Evolutionary conservation across 2,329 filamentous ascomycete species (phyloP), one percentile per base, ranked within the genome.

Genomic region (Ophiobolus disseminans): DNA sequence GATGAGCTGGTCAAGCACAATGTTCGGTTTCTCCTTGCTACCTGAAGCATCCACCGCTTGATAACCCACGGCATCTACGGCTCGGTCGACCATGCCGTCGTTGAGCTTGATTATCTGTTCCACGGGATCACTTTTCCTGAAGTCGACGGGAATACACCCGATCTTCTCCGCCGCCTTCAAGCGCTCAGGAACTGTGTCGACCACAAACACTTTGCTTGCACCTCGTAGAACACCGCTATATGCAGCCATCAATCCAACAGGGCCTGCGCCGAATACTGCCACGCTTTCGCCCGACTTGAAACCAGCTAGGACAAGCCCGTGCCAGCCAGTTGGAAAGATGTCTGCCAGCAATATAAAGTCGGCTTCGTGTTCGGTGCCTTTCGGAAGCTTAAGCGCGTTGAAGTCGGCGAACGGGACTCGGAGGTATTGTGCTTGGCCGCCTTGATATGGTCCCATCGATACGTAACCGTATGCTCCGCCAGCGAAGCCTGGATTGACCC

Each of bases 391-490:
- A 23, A 88, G 68, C 5, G 82, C 82, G 50, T 88, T 88, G 72
- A 87, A 87, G 62, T 88, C 86, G 1, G 85, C 86, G 48, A 83
- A 87, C 0, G 86, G 86, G 1, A 88, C 81, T 3, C 84, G 78
- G 14, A 88, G 72, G 48, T 84, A 88, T 63, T 88, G 83, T 2
- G 85, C 86, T 63, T 86, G 82, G 11, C 82, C 81, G 47, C 78
- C 80, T 45, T 79, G 76, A 50, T 80, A 80, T 1, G 76, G 76
- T 1, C 83, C 83, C 82, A 84, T 83, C 9, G 80, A 75, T n/a
- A 87, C 84, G 58, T 87, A 84, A 5, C 84, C 82, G 46, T 84
- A 85, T 16, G 82, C 81, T 7, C 81, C 82, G 5, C 82, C 82
- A 1, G 82, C 82, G 55, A 85, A 85, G 0, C 82, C 82, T 1